Evolutionary conservation across 257 asterid species (phyloP).

Genomic region (Petrea volubilis): DNA sequence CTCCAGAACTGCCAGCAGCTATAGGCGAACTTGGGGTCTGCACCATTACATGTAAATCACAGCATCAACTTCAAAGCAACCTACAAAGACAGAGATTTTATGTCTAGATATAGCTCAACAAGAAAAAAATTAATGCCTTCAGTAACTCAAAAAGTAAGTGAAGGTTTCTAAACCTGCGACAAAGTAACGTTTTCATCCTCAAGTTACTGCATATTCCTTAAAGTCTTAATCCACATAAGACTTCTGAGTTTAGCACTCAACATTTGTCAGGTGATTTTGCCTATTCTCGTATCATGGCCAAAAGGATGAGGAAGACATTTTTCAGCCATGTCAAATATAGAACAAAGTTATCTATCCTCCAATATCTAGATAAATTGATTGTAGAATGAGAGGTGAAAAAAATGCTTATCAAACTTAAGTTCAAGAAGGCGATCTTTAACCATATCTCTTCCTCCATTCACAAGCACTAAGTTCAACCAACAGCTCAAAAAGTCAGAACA

Average conservation of each 20-base stretch:
- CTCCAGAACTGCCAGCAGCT: conserved; percentile 60
- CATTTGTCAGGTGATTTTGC: no score
- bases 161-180: background rate
- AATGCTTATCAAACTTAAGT: background rate
- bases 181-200: background rate
- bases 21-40: conserved; percentile 96
- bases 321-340: no score
- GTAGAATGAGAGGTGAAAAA: background rate
- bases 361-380: background rate
- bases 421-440: background rate
- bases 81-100: conserved; percentile 41
- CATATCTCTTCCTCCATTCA: background rate
- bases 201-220: background rate
- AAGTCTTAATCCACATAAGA: no score
- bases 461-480: background rate
- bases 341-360: background rate
- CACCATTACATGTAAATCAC: conserved; percentile 64
- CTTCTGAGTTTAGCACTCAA: no score
- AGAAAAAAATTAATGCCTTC: background rate
- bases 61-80: conserved; percentile 52
- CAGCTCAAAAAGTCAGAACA: background rate
- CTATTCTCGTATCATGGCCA: no score
- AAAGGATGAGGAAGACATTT: no score
- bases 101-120: conserved; percentile 31
- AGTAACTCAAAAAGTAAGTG: background rate